phyloP scores from a whole-genome alignment of 1,284 basidiomycete species.

The Neonothopanus nambi region DNA sequence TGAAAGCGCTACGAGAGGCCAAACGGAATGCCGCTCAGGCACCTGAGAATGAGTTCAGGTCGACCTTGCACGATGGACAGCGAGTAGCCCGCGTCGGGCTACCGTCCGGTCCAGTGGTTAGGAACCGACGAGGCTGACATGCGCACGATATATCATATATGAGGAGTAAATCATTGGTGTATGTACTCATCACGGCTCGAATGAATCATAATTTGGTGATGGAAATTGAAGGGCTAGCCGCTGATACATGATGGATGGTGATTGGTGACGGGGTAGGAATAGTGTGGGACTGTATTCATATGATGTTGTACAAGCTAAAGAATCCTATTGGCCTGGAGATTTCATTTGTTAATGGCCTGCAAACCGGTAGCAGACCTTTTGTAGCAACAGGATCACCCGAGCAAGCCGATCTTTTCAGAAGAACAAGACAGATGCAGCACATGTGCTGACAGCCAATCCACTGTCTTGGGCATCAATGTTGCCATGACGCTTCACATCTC shows the following conservation, averaged over 20 bases:
- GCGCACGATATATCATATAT: no score
- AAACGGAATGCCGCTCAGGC: conserved; percentile 36
- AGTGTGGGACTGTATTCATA: conserved; percentile 1
- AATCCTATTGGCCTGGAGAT: background rate
- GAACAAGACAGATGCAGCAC: no score
- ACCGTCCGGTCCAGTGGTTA: conserved; percentile 5
- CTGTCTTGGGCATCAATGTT: conserved; percentile 14
- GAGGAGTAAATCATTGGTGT: no score
- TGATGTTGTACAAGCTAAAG: background rate
- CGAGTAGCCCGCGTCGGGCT: background rate
- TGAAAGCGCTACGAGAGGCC: conserved; percentile 55
- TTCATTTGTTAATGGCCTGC: background rate
- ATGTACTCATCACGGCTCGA: no score
- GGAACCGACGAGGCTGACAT: background rate
- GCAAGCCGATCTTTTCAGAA: background rate
- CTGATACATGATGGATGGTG: background rate
- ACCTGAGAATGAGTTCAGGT: background rate
- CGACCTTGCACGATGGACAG: conserved; percentile 3
- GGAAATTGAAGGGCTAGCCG: background rate
- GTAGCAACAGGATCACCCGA: background rate
- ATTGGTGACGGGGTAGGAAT: background rate
- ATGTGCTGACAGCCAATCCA: background rate
- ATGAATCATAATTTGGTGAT: no score
- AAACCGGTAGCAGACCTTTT: background rate
- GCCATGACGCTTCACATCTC: conserved; percentile 10